These are phyloP conservation scores for Sporothrix protearum DNA, from an alignment of 2,329 filamentous ascomycete genomes.

Conservation along the genomic window DNA sequence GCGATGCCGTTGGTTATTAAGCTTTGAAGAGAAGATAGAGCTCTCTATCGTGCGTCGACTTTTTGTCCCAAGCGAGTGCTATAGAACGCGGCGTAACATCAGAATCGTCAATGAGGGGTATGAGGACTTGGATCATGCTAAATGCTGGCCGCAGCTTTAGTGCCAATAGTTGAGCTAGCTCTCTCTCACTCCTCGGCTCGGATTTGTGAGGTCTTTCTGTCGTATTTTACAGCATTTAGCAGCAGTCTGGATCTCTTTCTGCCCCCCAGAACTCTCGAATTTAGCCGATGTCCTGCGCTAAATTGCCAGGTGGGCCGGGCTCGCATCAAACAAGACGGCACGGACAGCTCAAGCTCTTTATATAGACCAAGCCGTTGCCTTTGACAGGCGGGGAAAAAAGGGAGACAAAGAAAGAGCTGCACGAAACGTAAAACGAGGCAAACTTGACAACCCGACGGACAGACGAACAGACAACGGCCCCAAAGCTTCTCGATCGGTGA, in stretches of 20 bases:
- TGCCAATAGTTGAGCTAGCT: neutral
- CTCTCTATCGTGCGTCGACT: neutral
- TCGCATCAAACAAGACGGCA: neutral
- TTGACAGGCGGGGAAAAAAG: neutral
- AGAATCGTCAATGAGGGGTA: neutral
- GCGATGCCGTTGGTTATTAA: neutral
- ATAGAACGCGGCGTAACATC: neutral
- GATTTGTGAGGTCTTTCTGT: neutral
- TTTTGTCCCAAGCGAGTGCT: too few species aligned
- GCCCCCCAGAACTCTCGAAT: neutral
- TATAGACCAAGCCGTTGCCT: neutral
- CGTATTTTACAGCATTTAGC: neutral
- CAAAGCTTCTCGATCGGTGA: neutral
- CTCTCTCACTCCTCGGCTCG: neutral
- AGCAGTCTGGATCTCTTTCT: neutral
- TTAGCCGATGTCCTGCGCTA: constrained; percentile 14
- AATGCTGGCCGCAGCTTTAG: neutral
- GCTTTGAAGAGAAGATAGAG: neutral
- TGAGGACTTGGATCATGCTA: neutral
- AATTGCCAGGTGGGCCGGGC: constrained; percentile 10
- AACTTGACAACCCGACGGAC: neutral
- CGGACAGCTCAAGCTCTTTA: neutral
- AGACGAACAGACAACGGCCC: neutral
- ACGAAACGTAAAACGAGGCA: neutral
- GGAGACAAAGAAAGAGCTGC: neutral